Evolutionary conservation across 306 rosid genomes (phyloP).

Genomic region (Abrus precatorius): DNA sequence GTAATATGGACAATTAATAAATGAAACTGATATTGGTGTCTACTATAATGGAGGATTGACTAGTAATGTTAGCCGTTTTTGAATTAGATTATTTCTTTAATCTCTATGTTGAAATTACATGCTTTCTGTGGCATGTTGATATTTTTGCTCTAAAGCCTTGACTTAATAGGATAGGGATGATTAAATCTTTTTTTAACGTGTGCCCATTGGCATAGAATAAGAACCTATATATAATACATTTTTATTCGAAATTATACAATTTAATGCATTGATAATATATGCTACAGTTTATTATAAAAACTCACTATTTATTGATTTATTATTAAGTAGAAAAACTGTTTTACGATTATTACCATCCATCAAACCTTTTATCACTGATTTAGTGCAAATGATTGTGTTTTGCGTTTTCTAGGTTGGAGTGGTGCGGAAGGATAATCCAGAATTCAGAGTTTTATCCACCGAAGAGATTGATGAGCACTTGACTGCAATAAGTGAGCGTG

Average conservation of each 20-base stretch:
- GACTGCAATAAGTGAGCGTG: slow-evolving; percentile 99
- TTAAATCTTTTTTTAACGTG: neutral
- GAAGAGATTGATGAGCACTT: slow-evolving; percentile 98
- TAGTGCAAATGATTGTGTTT: slow-evolving; percentile 25
- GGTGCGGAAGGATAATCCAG: slow-evolving; percentile 77
- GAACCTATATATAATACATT: no score
- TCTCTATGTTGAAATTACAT: neutral
- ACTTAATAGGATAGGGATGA: neutral
- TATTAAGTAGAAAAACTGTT: no score
- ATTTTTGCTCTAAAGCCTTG: neutral
- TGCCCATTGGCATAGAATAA: no score
- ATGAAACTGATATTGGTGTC: neutral
- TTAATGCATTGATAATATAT: no score
- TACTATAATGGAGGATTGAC: neutral
- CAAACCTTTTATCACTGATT: neutral
- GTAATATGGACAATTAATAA: neutral
- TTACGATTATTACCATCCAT: neutral
- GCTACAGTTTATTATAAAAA: no score
- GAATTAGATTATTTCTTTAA: neutral
- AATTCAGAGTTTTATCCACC: slow-evolving; percentile 80
- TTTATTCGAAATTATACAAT: no score
- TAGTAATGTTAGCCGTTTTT: neutral
- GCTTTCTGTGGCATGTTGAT: neutral
- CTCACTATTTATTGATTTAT: no score
- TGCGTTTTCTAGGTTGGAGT: slow-evolving; percentile 83